Evolutionary conservation across 2,329 filamentous ascomycete genomes (phyloP).

Genomic region (Aspergillus fumigatiaffinis): DNA sequence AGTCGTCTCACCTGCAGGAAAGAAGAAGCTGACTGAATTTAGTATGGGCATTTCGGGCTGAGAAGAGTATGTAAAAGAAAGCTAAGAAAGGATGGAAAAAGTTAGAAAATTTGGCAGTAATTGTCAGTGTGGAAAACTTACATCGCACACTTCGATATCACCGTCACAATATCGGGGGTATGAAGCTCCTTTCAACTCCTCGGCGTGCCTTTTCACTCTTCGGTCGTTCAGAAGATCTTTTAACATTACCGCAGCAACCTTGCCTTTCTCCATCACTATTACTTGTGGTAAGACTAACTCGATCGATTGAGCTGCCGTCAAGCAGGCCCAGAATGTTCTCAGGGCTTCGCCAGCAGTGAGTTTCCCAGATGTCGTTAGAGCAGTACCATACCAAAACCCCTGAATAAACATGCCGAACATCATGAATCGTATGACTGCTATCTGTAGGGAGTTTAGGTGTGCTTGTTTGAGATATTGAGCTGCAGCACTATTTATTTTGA

Average conservation of each 20-base stretch:
- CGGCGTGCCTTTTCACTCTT: slow-evolving; percentile 11
- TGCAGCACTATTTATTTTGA: slow-evolving; percentile 56
- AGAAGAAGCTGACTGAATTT: slow-evolving; percentile 60
- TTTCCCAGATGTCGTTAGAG: slow-evolving; percentile 59
- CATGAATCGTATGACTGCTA: slow-evolving; percentile 69
- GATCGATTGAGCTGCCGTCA: slow-evolving; percentile 72
- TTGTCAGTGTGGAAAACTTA: slow-evolving; percentile 31
- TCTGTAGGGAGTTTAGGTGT: slow-evolving; percentile 65
- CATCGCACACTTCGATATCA: slow-evolving; percentile 65
- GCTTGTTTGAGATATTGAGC: slow-evolving; percentile 65
- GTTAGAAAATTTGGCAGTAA: background rate
- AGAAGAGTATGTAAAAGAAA: slow-evolving; percentile 78
- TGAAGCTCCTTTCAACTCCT: slow-evolving; percentile 26
- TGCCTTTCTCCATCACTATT: slow-evolving; percentile 73
- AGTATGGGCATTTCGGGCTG: slow-evolving; percentile 61
- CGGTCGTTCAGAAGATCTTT: slow-evolving; percentile 42
- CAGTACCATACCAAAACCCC: slow-evolving; percentile 83
- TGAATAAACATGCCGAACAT: slow-evolving; percentile 76
- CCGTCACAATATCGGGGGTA: slow-evolving; percentile 53
- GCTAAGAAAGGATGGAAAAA: slow-evolving; percentile 43
- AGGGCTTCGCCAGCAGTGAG: slow-evolving; percentile 64
- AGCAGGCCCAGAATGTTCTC: slow-evolving; percentile 78
- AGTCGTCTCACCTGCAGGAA: slow-evolving; percentile 67
- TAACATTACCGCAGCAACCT: slow-evolving; percentile 65
- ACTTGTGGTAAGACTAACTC: slow-evolving; percentile 72